A percentile compares a stretch with the other conserved stretches of the same genome.
Conservation (phyloP, 225 moss, liverwort and hornwort genomes). For the Antitrichia curtipendula region DNA sequence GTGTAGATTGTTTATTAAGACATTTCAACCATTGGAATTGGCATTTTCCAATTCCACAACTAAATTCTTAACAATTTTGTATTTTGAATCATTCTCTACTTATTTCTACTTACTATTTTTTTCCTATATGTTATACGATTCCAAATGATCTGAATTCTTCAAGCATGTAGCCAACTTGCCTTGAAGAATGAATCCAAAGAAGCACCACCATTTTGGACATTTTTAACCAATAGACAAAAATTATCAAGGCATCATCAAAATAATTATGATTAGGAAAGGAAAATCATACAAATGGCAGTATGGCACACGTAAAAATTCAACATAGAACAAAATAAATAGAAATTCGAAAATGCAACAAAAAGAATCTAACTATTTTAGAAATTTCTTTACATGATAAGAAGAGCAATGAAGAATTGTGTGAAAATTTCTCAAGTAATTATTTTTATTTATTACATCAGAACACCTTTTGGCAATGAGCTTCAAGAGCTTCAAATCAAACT, state of each 20-base stretch:
- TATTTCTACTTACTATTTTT: too few species aligned
- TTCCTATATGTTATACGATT: too few species aligned
- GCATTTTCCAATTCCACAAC: too few species aligned
- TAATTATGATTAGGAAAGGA: background rate
- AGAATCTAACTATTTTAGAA: background rate
- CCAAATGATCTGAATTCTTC: too few species aligned
- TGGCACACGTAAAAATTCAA: background rate
- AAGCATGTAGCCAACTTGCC: too few species aligned
- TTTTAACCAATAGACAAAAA: background rate
- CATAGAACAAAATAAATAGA: accelerated
- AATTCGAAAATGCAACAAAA: background rate
- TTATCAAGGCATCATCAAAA: background rate
- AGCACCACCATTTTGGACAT: too few species aligned
- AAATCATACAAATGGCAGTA: background rate
- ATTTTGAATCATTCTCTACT: too few species aligned
- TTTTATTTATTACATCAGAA: background rate
- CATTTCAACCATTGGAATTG: too few species aligned
- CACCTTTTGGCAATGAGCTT: background rate
- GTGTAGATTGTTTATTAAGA: too few species aligned
- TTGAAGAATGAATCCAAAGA: too few species aligned
- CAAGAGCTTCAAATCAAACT: background rate
- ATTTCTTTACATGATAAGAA: background rate
- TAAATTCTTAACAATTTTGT: too few species aligned
- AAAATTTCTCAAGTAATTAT: background rate
- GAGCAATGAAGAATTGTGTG: background rate